Base-by-base conservation (phyloP, 208 protist species). In the Crithidia fasciculata region DNA sequence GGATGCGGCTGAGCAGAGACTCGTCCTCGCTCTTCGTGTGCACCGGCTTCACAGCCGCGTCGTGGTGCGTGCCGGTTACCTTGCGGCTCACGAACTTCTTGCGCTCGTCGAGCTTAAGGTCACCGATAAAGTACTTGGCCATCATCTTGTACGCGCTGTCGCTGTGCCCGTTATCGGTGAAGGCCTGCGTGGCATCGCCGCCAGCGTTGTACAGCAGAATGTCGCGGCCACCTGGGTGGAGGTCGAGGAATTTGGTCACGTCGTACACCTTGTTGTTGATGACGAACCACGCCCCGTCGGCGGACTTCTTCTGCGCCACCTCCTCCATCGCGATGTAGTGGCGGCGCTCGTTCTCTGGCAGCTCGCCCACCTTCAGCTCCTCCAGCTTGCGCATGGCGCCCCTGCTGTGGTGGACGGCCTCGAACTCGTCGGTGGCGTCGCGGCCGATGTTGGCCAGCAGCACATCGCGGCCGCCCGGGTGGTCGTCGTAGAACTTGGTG, bases 201-300 rank as follows among this genome's bases (percentile, higher is more conserved):
- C 93, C 93, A 19, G 81, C 84, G 53, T 85, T 78, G 67, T 87
- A 83, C 0, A 93, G 73, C 7, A 97, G 76, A 43, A 97, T 81
- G 43, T 91, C 89, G 16, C 82, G 81, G 47, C 93, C 91, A 44
- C 93, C 93, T 50, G 93, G 93, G 69, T 97, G 93, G 40, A 84
- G 56, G 44, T 93, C 81, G 43, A 89, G 67, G 77, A 95, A 97
- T 40, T 61, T 43, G 18, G 86, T 94, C 4, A 96, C 70, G 62
- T 95, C 84, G 74, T 95, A 95, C 53, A 96, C 91, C 45, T 93
- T 96, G 78, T 92, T 93, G 72, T 94, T 77, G 69, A 97, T 90
- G 44, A 88, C 74, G n/a, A 94, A 74, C 88, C 88, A 96, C 28
- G 79, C 82, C n/a, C 68, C 58, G 28, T 80, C 53, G 5, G 59